Evolutionary conservation across 805 yeast genomes (phyloP), one percentile per base, ranked within the genome.

Genomic region (Monosporozyma solicola): DNA sequence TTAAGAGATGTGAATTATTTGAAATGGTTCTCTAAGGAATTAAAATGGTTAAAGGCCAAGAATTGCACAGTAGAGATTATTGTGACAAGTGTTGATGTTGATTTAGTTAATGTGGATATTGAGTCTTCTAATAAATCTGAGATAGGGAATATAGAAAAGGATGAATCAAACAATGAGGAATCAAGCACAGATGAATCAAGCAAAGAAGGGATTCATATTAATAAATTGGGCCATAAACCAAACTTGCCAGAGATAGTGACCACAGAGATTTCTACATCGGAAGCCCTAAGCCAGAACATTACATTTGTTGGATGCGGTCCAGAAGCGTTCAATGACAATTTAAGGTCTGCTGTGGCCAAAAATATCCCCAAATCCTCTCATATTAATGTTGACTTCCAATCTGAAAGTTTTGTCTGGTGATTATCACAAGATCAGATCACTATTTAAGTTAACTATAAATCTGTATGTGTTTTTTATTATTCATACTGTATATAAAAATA

Each of bases 231-330:
- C n/a, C 71, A 71, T 5, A 71, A 85, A 58, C 87, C 88, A 1
- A 61, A 71, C 50, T 54, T 82, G 44, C 66, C 66, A 0, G 60
- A 61, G 3, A 54, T 80, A 2, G 71, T 83, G 0, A 52, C 57
- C 3, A 54, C 67, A 1, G 76, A 72, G 47, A 63, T 77, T 5
- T 31, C 49, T 9, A 22, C 39, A 3, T 60, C 71, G 15, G 51
- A 66, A 6, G 67, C 68, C 22, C 66, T 77, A 0, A 44, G 56
- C 1, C 77, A 81, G 0, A 69, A 83, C 2, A 63, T 76, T 16
- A 79, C 79, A 0, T 74, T 84, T 45, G 70, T 83, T 43, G 71
- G 79, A 13, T 84, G 90, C 70, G 90, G 89, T 6, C 85, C 83
- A 49, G 76, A 80, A 33, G 51, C 65, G 4, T 76, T 83, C 76